These are phyloP conservation scores for Bromus sterilis DNA, from an alignment of 176 grass and related monocot species.

Conservation along the genomic window DNA sequence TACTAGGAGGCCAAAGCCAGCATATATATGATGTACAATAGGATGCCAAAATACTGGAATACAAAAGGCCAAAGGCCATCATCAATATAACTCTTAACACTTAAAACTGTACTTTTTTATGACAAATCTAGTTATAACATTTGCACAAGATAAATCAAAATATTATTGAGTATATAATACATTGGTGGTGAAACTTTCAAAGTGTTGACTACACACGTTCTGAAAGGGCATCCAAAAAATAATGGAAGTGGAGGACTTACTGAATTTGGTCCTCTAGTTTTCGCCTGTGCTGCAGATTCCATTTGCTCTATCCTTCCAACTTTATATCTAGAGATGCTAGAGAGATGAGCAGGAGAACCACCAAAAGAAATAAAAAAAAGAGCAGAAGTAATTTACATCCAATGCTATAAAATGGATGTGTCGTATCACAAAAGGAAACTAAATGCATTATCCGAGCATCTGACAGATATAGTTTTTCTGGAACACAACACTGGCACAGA, in stretches of 20 bases:
- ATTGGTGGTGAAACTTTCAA: background rate
- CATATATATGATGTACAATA: no score
- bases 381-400: constrained; percentile 1
- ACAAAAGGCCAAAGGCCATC: no score
- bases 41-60: no score
- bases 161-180: background rate
- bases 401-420: background rate
- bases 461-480: background rate
- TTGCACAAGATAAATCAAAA: background rate
- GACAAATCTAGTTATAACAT: background rate
- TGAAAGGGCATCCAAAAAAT: background rate
- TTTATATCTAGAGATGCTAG: constrained; percentile 63
- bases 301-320: constrained; percentile 98
- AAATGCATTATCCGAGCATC: background rate
- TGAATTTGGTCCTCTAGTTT: constrained; percentile 70
- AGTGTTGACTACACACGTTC: background rate
- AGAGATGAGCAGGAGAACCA: constrained; percentile 9
- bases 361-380: background rate
- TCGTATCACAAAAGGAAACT: background rate
- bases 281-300: constrained; percentile 76
- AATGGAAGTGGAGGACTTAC: constrained; percentile 41
- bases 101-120: background rate
- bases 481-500: background rate
- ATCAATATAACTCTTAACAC: no score
- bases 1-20: no score